These are phyloP conservation scores for Diospyros lotus DNA, from an alignment of 148 eudicot genomes.

Conservation along the genomic window DNA sequence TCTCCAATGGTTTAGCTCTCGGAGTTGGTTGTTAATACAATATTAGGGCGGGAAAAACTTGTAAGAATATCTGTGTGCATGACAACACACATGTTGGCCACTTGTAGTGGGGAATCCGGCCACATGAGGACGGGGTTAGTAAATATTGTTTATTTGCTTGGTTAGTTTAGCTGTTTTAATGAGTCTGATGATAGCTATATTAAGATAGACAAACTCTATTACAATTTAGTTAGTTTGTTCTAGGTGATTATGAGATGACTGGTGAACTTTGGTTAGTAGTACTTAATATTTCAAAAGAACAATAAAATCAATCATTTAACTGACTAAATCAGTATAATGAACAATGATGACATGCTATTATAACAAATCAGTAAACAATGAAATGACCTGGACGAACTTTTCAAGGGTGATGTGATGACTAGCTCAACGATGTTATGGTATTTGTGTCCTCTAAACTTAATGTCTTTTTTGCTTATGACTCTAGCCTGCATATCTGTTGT, in stretches of 20 bases:
- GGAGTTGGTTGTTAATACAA: too few relatives aligned
- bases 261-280: neutral
- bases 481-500: neutral
- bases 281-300: neutral
- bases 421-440: neutral
- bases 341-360: too few relatives aligned
- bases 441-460: neutral
- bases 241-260: neutral
- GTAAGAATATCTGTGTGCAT: too few relatives aligned
- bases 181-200: slow-evolving; percentile 1
- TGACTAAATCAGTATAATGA: neutral
- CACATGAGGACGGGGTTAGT: too few relatives aligned
- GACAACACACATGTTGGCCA: too few relatives aligned
- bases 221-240: neutral
- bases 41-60: too few relatives aligned
- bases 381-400: neutral
- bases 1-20: too few relatives aligned
- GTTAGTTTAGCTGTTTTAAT: neutral
- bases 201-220: neutral
- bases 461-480: neutral
- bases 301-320: neutral
- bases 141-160: neutral
- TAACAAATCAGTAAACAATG: too few relatives aligned
- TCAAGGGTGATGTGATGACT: neutral
- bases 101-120: too few relatives aligned